Evolutionary conservation across 176 grass and related monocot genomes (phyloP).

Genomic region (Musa troglodytarum): DNA sequence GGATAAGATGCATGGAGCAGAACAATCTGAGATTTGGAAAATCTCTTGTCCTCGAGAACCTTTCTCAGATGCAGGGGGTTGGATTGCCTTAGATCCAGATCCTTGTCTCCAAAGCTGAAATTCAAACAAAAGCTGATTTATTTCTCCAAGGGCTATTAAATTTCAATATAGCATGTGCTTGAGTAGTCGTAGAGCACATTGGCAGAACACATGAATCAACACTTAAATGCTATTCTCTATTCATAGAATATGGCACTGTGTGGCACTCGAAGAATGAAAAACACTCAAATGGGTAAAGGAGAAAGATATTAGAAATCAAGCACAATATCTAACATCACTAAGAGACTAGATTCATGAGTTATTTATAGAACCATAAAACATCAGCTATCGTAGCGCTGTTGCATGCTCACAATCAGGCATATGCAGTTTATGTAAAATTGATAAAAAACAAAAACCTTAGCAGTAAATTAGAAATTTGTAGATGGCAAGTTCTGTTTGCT

Average conservation of each 20-base stretch:
- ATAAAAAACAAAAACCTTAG: not conserved
- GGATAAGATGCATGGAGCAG: conserved; percentile 98
- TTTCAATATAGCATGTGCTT: not conserved
- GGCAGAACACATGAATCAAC: no score
- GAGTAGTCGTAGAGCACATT: not conserved
- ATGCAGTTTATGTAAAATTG: not conserved
- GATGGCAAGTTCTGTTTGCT: not conserved
- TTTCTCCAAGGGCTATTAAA: not conserved
- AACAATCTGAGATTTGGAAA: conserved; percentile 66
- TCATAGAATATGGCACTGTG: no score
- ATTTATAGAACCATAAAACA: not conserved
- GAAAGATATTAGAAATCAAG: no score
- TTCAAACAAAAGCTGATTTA: not conserved
- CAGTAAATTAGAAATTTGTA: not conserved
- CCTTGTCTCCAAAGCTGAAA: conserved; percentile 96
- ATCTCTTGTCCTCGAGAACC: conserved; percentile 84
- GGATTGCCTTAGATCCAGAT: conserved; percentile 71
- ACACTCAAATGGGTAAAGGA: no score
- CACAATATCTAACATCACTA: not conserved
- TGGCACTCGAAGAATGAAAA: no score
- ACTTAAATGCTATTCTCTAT: no score
- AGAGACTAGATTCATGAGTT: not conserved
- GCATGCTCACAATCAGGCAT: not conserved
- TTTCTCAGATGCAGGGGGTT: conserved; percentile 77
- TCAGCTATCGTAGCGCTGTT: not conserved